Evolutionary conservation across 768 basidiomycete species (phyloP).

Genomic region (Macrolepiota dolichaula): DNA sequence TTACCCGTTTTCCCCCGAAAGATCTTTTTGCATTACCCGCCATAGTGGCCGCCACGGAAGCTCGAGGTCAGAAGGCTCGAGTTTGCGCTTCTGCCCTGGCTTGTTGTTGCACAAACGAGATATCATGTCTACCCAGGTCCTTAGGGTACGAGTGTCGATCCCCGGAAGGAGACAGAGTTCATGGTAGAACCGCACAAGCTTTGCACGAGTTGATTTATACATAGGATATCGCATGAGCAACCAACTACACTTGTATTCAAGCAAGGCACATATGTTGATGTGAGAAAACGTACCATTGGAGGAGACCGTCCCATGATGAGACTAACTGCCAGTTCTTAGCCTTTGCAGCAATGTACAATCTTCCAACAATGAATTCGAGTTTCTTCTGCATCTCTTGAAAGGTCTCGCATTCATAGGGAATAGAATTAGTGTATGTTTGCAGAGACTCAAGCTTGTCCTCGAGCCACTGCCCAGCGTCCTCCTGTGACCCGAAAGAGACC

Average conservation of each 20-base stretch:
- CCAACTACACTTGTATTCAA: slow-evolving; percentile 49
- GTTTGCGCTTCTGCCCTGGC: slow-evolving; percentile 59
- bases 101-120: slow-evolving; percentile 67
- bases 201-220: slow-evolving; percentile 61
- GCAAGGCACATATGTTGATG: not conserved
- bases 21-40: slow-evolving; percentile 66
- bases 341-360: slow-evolving; percentile 67
- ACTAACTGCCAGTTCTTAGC: slow-evolving; percentile 73
- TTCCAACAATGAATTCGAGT: slow-evolving; percentile 66
- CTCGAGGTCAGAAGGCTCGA: slow-evolving; percentile 63
- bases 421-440: slow-evolving; percentile 59
- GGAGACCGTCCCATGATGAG: slow-evolving; percentile 74
- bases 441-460: slow-evolving; percentile 62
- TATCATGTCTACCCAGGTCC: slow-evolving; percentile 79
- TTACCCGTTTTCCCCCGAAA: slow-evolving; percentile 67
- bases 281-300: slow-evolving; percentile 61
- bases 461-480: slow-evolving; percentile 33
- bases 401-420: slow-evolving; percentile 75
- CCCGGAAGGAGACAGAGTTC: slow-evolving; percentile 77
- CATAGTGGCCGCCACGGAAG: slow-evolving; percentile 79
- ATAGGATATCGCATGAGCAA: slow-evolving; percentile 79
- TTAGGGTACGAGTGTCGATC: slow-evolving; percentile 65
- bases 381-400: slow-evolving; percentile 67
- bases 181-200: slow-evolving; percentile 73
- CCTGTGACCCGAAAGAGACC: slow-evolving; percentile 38